A percentile compares a stretch with the other conserved stretches of the same genome.
Conservation (phyloP, 768 basidiomycete species). For the Auricularia heimuer region DNA sequence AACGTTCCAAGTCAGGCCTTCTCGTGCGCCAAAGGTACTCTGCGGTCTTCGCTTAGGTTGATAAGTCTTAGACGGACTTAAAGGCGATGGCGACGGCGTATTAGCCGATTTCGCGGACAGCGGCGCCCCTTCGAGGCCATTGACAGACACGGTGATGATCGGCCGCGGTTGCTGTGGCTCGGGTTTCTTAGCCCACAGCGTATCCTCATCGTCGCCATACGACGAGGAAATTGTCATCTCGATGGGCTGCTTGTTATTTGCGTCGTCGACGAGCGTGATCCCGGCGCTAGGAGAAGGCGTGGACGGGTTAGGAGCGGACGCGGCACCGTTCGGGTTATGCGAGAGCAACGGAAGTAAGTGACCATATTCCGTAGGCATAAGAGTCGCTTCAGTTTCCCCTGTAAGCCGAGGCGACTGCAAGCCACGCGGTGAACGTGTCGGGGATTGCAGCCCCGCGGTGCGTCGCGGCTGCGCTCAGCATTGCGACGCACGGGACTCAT, state of each 20-base stretch:
- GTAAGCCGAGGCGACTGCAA: not conserved
- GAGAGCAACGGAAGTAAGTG: not conserved
- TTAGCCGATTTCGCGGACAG: slow-evolving; percentile 14
- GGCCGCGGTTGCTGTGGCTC: slow-evolving; percentile 13
- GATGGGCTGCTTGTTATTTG: not conserved
- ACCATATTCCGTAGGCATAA: not conserved
- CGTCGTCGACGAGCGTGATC: not conserved
- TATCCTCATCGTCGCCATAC: slow-evolving; percentile 25
- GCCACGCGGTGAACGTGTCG: not conserved
- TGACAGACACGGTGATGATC: slow-evolving; percentile 2
- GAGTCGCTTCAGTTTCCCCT: not conserved
- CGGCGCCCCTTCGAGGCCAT: slow-evolving; percentile 4
- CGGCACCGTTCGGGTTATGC: not conserved
- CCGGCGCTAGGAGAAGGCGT: not conserved
- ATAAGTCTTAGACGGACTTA: slow-evolving; percentile 4
- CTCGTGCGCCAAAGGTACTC: slow-evolving; percentile 53
- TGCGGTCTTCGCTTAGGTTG: slow-evolving; percentile 12
- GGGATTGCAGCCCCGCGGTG: not conserved
- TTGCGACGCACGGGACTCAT: not conserved
- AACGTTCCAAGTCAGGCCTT: slow-evolving; percentile 74
- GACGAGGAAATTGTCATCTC: not conserved
- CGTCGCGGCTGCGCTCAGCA: not conserved
- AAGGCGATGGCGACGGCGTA: slow-evolving; percentile 13
- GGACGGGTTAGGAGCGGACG: not conserved
- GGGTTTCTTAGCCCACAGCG: slow-evolving; percentile 36